Percentiles rank a stretch among this genome's conserved stretches.
phyloP scores from a whole-genome alignment of 2,329 filamentous ascomycete genomes.

The Aspergillus aculeatinus region DNA sequence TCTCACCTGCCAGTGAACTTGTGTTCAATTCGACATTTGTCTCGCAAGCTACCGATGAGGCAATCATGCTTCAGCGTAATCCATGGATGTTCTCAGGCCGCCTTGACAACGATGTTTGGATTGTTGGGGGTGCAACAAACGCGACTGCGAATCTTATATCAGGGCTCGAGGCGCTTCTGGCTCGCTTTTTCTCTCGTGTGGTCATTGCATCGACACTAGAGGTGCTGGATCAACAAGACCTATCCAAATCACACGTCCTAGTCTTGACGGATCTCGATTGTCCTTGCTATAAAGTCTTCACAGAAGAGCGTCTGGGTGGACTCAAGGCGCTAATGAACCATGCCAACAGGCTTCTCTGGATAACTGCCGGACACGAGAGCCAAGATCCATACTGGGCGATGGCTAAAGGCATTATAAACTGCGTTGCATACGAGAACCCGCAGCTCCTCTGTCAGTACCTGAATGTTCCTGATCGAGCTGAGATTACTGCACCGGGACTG shows the following conservation, averaged over 20 bases:
- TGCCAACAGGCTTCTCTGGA: slow-evolving; percentile 4
- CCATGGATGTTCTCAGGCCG: not conserved
- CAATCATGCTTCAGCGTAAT: not conserved
- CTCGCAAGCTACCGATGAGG: slow-evolving; percentile 6
- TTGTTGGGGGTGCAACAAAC: not conserved
- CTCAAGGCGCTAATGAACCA: not conserved
- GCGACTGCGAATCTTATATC: not conserved
- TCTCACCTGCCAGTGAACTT: not conserved
- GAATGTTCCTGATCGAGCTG: not conserved
- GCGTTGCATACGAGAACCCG: slow-evolving; percentile 2
- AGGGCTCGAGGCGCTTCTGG: not conserved
- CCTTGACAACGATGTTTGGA: not conserved
- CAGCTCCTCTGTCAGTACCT: slow-evolving; percentile 2
- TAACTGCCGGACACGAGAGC: slow-evolving; percentile 5
- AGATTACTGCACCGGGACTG: not conserved
- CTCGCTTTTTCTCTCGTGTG: not conserved
- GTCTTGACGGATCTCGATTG: not conserved
- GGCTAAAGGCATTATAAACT: slow-evolving; percentile 3
- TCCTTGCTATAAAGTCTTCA: not conserved
- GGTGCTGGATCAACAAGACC: not conserved
- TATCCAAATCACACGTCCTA: not conserved
- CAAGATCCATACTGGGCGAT: not conserved
- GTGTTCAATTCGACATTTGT: not conserved
- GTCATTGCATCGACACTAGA: not conserved
- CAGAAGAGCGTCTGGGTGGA: not conserved